Base-by-base conservation (phyloP, 2,329 filamentous ascomycete species). In the Pestalotiopsis sp. region DNA sequence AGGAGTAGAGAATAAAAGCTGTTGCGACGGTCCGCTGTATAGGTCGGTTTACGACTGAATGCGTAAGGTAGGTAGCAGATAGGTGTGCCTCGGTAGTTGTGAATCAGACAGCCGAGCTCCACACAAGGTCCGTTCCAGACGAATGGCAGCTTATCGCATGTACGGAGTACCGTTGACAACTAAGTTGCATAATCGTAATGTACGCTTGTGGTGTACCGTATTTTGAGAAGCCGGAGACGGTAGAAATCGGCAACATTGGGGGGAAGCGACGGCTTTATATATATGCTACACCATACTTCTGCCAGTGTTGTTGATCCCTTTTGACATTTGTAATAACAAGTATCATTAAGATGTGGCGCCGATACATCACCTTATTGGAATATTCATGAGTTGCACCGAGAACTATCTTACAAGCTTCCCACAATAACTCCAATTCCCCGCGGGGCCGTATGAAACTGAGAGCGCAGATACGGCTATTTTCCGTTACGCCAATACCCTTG, bases 71-170 rank as follows among this genome's bases (percentile, higher is more conserved):
- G 14, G 40, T 17, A 64, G 27, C 7, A 40, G 40, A 13, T 11
- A n/a, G 20, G 25, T 31, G 25, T 64, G 40, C 61, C 61, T 64
- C 61, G 61, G 61, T n/a, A 25, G 61, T 20, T 40, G 61, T 40
- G 38, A 49, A 52, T 52, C 36, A 25, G 36, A 23, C 59, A 45
- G 23, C 61, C 61, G 61, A 64, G 61, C 61, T 64, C 45, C 14
- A 52, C 14, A 14, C 14, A 17, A 62, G 59, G 14, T 62, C 14
- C 27, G 31, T 31, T 9, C 25, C 25, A 25, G 17, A 52, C 45
- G 45, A 14, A 52, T 23, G 13, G 45, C n/a, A n/a, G 45, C 45
- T 52, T 52, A 23, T 52, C 45, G 5, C 14, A 7, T n/a, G 11
- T 7, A 23, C 20, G 20, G 20, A 23, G 20, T 23, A 23, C 45